Percentiles rank a stretch among this genome's conserved stretches.
Conservation (phyloP, 306 rosid genomes). For the Oxytropis ochrocephala region DNA sequence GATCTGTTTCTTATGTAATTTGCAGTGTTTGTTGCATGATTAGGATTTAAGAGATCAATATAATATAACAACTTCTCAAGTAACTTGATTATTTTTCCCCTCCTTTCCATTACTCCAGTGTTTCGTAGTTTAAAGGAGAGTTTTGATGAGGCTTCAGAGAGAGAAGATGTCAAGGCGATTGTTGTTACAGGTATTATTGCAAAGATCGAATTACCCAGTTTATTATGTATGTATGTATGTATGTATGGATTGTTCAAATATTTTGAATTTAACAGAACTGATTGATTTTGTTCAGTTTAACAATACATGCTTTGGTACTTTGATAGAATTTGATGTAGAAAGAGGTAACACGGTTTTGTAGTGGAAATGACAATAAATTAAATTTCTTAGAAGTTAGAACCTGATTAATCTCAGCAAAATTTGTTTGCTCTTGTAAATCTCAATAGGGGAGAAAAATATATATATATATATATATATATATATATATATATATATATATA, state of each 20-base stretch:
- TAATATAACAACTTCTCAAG: not conserved
- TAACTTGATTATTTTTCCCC: not conserved
- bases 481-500: too few species aligned
- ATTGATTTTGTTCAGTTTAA: not conserved
- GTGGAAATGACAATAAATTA: not conserved
- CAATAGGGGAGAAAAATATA: not conserved
- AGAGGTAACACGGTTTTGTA: not conserved
- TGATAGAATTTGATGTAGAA: not conserved
- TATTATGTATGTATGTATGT: not conserved
- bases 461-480: too few species aligned
- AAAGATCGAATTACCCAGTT: not conserved
- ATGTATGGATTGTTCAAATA: not conserved
- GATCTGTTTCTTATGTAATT: not conserved
- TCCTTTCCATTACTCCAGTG: constrained; percentile 30
- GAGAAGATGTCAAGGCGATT: constrained; percentile 88
- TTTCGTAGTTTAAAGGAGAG: constrained; percentile 58
- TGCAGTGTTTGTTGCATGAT: not conserved
- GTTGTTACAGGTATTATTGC: constrained; percentile 67
- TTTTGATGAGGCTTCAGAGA: constrained; percentile 57
- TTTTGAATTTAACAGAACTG: not conserved
- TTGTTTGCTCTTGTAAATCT: constrained; percentile 6
- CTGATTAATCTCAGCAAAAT: not conserved
- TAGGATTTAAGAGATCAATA: not conserved
- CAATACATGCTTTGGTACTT: not conserved
- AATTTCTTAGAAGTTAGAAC: not conserved